Percentiles rank a stretch among this genome's conserved stretches.
phyloP scores from a whole-genome alignment of 2,329 filamentous ascomycete species.

The Cladophialophora chaetospira region DNA sequence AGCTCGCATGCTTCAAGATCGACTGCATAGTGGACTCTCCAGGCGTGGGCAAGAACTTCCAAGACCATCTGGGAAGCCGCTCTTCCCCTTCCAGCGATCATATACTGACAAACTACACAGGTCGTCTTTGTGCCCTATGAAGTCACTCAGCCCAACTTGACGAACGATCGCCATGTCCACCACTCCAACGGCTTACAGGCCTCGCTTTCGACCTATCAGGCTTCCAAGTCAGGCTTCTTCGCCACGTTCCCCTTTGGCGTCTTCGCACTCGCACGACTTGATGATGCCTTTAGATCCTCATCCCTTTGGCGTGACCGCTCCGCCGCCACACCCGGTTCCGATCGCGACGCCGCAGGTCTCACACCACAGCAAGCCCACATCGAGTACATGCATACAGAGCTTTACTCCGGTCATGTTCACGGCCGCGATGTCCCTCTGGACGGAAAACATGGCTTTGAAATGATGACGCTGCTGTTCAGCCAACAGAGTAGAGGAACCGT shows the following conservation, averaged over 20 bases:
- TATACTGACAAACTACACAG: slow-evolving; percentile 58
- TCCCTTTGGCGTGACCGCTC: not conserved
- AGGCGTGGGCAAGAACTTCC: slow-evolving; percentile 56
- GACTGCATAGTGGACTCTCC: slow-evolving; percentile 47
- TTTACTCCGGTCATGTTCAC: slow-evolving; percentile 40
- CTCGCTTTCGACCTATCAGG: slow-evolving; percentile 57
- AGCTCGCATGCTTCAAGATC: slow-evolving; percentile 49
- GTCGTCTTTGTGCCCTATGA: slow-evolving; percentile 59
- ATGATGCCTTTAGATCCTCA: slow-evolving; percentile 51
- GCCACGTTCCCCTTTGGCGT: slow-evolving; percentile 64
- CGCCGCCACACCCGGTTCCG: not conserved
- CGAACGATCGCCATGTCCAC: slow-evolving; percentile 58
- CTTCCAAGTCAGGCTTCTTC: slow-evolving; percentile 59
- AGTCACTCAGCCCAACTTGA: slow-evolving; percentile 54
- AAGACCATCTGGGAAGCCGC: slow-evolving; percentile 47
- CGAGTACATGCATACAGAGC: slow-evolving; percentile 63
- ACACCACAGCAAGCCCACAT: slow-evolving; percentile 59
- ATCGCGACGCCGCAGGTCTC: slow-evolving; percentile 61
- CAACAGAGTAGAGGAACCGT: slow-evolving; percentile 59
- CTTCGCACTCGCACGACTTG: slow-evolving; percentile 62
- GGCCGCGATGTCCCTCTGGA: slow-evolving; percentile 32
- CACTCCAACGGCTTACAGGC: slow-evolving; percentile 54
- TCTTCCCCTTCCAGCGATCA: slow-evolving; percentile 25
- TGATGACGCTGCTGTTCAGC: slow-evolving; percentile 60
- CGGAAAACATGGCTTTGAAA: slow-evolving; percentile 59